Base-by-base conservation (phyloP, 768 basidiomycete species). In the Tulasnella sp. region DNA sequence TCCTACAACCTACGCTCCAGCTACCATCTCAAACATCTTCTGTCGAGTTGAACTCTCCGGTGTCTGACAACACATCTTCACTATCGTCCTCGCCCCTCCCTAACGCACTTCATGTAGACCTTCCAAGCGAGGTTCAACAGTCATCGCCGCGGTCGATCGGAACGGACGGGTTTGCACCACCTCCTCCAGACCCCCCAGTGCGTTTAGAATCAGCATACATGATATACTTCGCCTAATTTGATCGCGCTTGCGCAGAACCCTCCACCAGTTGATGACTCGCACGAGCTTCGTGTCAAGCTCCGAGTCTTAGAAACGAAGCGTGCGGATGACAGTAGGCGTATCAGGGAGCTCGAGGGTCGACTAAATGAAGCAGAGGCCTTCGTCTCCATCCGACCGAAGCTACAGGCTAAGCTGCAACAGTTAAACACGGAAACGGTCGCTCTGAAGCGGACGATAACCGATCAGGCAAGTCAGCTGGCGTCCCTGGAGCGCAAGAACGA, bases 221-320 rank as follows among this genome's bases (percentile, higher is more conserved):
- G n/a, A 7, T 7, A n/a, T 11, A 11, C 47, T 21, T 48, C 47
- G 15, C 34, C 15, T 38, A 15, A 38, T 5, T 15, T 38, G 34
- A 38, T 7, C 34, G 15, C 19, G 10, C 19, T 29, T 26, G 23
- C 13, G 24, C 27, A 52, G 51, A 52, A 29, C 7, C 48, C 58
- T 2, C 29, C 23, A 42, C 34, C 34, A 15, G 34, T 27, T 29
- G 58, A 77, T 54, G 84, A 86, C 66, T 70, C 82, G 19, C 84
- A 94, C 71, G 90, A 94, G 70, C 74, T 93, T 51, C 81, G 84
- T 43, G 85, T 85, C 27, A 91, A 89, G 70, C 76, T 88, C 27
- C 83, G 89, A 23, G 82, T 93, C 3, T 74, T 96, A 27, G 96
- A 99, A 73, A 80, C 81, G 8, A 86, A 90, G 67, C 85, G 90